Base-by-base conservation (phyloP, 2,329 filamentous ascomycete genomes). In the Emergomyces orientalis region DNA sequence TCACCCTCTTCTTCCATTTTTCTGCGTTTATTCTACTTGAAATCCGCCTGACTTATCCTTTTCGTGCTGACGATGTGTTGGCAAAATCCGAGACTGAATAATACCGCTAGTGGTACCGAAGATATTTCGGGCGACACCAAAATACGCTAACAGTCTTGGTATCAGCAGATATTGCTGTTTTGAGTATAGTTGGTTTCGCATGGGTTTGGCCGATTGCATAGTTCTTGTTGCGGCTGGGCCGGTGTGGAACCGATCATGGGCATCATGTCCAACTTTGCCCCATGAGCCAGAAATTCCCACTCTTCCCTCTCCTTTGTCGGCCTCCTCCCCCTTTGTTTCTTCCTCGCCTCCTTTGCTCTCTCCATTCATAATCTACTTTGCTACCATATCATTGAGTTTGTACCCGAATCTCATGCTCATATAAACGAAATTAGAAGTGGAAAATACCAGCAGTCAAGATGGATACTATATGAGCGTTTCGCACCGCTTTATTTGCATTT, bases 371-470 rank as follows among this genome's bases (percentile, higher is more conserved):
- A n/a, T 32, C 14, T 17, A 30, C 27, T 61, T 25, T 55, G 49
- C 34, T 45, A 19, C 49, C 52, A 34, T n/a, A 57, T 56, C 11
- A 5, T 34, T 25, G 8, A 32, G 34, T 57, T 54, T 39, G 22
- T 11, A 34, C 54, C 30, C n/a, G 3, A 25, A 49, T 9, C 54
- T 52, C 47, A 39, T 61, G 49, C 25, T 56, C 27, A 55, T 32
- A 37, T 37, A 41, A 43, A 32, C 9, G n/a, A 56, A 59, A 51
- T 43, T 32, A 25, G 17, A 41, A 14, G 7, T 27, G 9, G 13
- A 59, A 41, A 59, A 32, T 52, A 27, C 4, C 19, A 54, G 19
- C 63, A 52, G 60, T 55, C 60, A 56, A 14, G 43, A 57, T 60
- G 52, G 45, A 32, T 43, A 9, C 25, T 9, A 59, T 39, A 45